A percentile compares a stretch with the other conserved stretches of the same genome.
These are phyloP conservation scores for Hortiboletus flavorubellus DNA, from an alignment of 768 basidiomycete species.

Conservation along the genomic window DNA sequence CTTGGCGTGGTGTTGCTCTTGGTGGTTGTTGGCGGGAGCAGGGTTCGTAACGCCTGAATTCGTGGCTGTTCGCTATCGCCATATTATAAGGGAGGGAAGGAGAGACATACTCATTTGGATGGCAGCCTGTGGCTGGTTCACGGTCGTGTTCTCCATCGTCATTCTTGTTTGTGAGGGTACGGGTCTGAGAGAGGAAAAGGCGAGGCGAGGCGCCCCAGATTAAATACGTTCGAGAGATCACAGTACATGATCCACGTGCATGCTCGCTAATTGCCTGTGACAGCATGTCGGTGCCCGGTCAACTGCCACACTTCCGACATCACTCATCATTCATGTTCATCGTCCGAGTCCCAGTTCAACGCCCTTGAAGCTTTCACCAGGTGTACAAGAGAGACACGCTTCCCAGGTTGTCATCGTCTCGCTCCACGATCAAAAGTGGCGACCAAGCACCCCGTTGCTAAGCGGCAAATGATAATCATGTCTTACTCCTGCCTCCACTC, in stretches of 20 bases:
- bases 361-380: too few relatives aligned
- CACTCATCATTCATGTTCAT: not conserved
- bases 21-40: slow-evolving; percentile 39
- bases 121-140: slow-evolving; percentile 56
- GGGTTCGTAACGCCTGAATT: slow-evolving; percentile 46
- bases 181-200: not conserved
- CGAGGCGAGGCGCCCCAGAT: not conserved
- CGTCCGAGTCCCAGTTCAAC: not conserved
- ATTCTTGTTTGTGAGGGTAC: slow-evolving; percentile 24
- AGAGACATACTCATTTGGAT: slow-evolving; percentile 58
- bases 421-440: not conserved
- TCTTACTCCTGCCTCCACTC: not conserved
- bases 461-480: not conserved
- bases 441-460: not conserved
- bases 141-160: slow-evolving; percentile 36
- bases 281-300: too few relatives aligned
- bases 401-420: not conserved
- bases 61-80: not conserved
- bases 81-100: too few relatives aligned
- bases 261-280: not conserved
- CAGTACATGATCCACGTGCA: slow-evolving; percentile 13
- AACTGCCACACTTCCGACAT: not conserved
- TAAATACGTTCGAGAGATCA: slow-evolving; percentile 14
- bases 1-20: slow-evolving; percentile 42
- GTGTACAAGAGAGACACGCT: too few relatives aligned